Percentiles rank a stretch among this genome's conserved stretches.
These are phyloP conservation scores for Gossypium ekmanianum DNA, from an alignment of 345 rosid species.

Conservation along the genomic window DNA sequence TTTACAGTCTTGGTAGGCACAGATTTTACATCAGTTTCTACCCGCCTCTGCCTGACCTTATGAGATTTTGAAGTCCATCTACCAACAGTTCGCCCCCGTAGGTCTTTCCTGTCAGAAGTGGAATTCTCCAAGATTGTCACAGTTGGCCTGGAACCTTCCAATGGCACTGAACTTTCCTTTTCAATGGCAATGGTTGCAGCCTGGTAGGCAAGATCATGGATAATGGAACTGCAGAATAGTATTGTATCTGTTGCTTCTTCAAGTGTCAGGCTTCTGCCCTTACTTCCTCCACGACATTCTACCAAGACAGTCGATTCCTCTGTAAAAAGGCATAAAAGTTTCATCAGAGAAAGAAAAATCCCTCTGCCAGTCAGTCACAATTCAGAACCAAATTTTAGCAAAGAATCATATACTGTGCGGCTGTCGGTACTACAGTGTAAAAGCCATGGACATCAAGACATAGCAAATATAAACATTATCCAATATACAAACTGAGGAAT, in stretches of 20 bases:
- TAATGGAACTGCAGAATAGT: constrained; percentile 92
- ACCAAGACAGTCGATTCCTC: constrained; percentile 71
- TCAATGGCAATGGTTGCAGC: constrained; percentile 82
- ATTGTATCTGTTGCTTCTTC: constrained; percentile 95
- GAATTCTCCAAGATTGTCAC: constrained; percentile 72
- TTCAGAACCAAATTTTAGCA: constrained; percentile 18
- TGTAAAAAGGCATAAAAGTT: constrained; percentile 30
- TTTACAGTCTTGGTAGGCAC: constrained; percentile 51
- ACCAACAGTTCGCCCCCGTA: constrained; percentile 44
- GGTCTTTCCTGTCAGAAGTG: constrained; percentile 43
- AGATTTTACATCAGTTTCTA: constrained; percentile 45
- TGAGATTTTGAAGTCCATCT: constrained; percentile 48
- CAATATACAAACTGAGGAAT: not conserved
- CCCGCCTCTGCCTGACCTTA: constrained; percentile 53
- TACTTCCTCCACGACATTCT: constrained; percentile 55
- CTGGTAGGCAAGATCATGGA: constrained; percentile 79
- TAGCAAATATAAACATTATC: not conserved
- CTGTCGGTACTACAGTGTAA: constrained; percentile 9
- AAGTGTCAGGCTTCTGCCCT: constrained; percentile 78
- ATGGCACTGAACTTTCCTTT: constrained; percentile 43
- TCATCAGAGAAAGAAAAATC: constrained; percentile 18
- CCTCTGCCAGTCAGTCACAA: not conserved
- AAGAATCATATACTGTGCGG: not conserved
- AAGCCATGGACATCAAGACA: not conserved
- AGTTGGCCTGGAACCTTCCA: constrained; percentile 61